Evolutionary conservation across 257 asterid genomes (phyloP).

Genomic region (Scutellaria baicalensis): DNA sequence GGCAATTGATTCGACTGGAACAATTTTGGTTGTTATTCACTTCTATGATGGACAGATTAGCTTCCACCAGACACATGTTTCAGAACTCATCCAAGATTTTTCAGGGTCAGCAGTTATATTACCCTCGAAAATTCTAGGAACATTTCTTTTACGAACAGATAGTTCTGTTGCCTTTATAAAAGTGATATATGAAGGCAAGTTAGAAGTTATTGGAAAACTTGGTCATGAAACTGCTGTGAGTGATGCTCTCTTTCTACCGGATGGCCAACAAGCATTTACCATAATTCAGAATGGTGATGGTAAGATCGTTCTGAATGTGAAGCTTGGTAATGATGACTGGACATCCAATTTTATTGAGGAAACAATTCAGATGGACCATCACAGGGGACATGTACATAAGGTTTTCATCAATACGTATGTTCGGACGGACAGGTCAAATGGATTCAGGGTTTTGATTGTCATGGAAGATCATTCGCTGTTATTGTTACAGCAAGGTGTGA

Average conservation of each 20-base stretch:
- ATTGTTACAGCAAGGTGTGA: constrained; percentile 80
- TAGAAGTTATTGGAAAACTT: constrained; percentile 44
- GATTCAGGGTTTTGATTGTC: constrained; percentile 92
- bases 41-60: constrained; percentile 64
- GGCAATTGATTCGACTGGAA: constrained; percentile 70
- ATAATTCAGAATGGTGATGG: constrained; percentile 48
- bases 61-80: constrained; percentile 46
- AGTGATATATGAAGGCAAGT: constrained; percentile 47
- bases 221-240: constrained; percentile 60
- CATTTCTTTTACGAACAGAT: constrained; percentile 38
- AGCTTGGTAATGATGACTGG: constrained; percentile 64
- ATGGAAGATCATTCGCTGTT: constrained; percentile 93
- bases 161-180: constrained; percentile 39
- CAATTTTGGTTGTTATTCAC: constrained; percentile 44
- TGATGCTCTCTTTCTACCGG: constrained; percentile 59
- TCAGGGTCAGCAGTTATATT: constrained; percentile 51
- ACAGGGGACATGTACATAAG: constrained; percentile 73
- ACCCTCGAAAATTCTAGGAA: constrained; percentile 65
- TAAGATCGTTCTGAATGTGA: constrained; percentile 60
- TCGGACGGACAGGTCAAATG: constrained; percentile 80
- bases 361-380: constrained; percentile 52
- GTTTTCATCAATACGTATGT: constrained; percentile 80
- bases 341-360: constrained; percentile 56
- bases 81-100: constrained; percentile 51
- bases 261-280: constrained; percentile 70